phyloP scores from a whole-genome alignment of 345 rosid species.

The Linum trigynum region DNA sequence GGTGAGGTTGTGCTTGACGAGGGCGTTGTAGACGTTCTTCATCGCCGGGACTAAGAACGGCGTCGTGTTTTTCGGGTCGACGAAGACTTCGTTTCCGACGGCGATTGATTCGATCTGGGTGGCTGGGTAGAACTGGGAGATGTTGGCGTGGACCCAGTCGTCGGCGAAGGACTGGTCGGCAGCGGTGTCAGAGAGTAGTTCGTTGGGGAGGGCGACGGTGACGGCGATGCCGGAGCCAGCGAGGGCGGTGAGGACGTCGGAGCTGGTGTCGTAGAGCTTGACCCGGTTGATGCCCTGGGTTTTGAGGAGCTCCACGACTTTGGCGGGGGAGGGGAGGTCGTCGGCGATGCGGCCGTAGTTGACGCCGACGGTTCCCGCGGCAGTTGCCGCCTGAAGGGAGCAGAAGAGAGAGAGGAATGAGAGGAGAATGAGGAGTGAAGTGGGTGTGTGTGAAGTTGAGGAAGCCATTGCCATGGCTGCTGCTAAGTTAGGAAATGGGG shows the following conservation, averaged over 20 bases:
- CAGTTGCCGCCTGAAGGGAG: slow-evolving; percentile 18
- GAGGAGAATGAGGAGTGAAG: slow-evolving; percentile 23
- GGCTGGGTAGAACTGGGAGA: slow-evolving; percentile 44
- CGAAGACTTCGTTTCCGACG: slow-evolving; percentile 88
- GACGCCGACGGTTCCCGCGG: slow-evolving; percentile 50
- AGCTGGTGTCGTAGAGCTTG: slow-evolving; percentile 39
- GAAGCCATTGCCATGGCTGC: slow-evolving; percentile 17
- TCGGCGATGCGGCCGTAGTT: slow-evolving; percentile 81
- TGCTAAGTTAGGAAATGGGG: background rate
- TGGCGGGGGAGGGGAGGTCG: slow-evolving; percentile 54
- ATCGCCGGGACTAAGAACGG: slow-evolving; percentile 68
- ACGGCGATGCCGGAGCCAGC: slow-evolving; percentile 54
- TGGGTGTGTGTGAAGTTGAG: background rate
- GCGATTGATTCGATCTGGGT: slow-evolving; percentile 72
- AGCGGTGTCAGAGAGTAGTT: slow-evolving; percentile 59
- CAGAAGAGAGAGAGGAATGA: slow-evolving; percentile 9
- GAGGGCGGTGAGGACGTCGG: slow-evolving; percentile 54
- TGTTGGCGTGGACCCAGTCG: slow-evolving; percentile 63
- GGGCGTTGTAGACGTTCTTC: slow-evolving; percentile 55
- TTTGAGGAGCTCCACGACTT: slow-evolving; percentile 32
- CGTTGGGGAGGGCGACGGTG: slow-evolving; percentile 72
- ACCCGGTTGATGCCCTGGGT: slow-evolving; percentile 20
- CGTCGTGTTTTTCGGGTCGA: slow-evolving; percentile 60
- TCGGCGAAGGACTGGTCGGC: slow-evolving; percentile 64
- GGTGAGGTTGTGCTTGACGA: slow-evolving; percentile 40